These are phyloP conservation scores for Annulohypoxylon truncatum DNA, from an alignment of 2,329 filamentous ascomycete genomes.

Conservation along the genomic window DNA sequence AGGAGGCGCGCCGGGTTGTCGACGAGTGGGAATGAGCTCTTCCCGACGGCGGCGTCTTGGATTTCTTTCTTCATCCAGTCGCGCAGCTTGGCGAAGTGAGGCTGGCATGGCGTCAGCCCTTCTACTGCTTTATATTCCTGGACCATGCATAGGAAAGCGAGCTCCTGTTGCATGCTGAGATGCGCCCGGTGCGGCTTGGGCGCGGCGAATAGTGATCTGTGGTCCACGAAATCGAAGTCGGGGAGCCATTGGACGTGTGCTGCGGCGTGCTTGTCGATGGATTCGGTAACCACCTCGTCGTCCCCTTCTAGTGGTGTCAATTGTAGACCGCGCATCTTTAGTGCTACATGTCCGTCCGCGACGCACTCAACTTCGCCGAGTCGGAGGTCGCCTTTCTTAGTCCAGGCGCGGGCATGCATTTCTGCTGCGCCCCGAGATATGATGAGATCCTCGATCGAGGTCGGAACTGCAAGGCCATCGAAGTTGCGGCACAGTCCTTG, in stretches of 20 bases:
- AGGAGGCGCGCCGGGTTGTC: constrained; percentile 16
- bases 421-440: constrained; percentile 29
- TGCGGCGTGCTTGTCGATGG: constrained; percentile 44
- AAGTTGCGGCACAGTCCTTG: constrained; percentile 42
- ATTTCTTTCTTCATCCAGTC: constrained; percentile 48
- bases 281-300: constrained; percentile 25
- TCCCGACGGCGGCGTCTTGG: constrained; percentile 19
- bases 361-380: constrained; percentile 36
- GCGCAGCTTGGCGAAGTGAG: constrained; percentile 46
- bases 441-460: constrained; percentile 44
- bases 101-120: constrained; percentile 35
- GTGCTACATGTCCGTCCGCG: constrained; percentile 33
- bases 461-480: constrained; percentile 43
- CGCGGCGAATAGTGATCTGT: constrained; percentile 41
- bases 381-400: constrained; percentile 27
- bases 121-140: constrained; percentile 38
- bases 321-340: constrained; percentile 40
- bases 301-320: constrained; percentile 43
- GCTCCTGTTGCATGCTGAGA: constrained; percentile 45
- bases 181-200: constrained; percentile 33
- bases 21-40: constrained; percentile 31
- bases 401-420: constrained; percentile 34
- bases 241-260: constrained; percentile 49
- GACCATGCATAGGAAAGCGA: constrained; percentile 47
- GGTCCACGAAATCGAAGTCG: constrained; percentile 49